Conservation (phyloP, 805 yeast species). For the Sugiyamaella smithiae region DNA sequence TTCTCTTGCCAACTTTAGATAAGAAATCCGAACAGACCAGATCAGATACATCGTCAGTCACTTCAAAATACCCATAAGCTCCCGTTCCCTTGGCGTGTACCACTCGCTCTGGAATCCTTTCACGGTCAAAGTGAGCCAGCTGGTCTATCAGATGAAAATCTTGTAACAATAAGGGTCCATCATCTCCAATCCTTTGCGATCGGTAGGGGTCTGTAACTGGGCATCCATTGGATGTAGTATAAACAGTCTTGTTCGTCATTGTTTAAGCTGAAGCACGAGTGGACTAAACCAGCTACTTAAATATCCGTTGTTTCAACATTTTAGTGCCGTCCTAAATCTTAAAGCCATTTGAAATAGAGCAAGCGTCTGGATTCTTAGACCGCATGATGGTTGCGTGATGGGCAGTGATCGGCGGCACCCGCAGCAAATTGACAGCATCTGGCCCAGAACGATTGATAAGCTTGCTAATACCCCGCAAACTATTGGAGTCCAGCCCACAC, state of each 20-base stretch:
- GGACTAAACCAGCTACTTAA: no score
- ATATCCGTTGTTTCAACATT: no score
- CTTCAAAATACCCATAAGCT: constrained; percentile 56
- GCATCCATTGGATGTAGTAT: constrained; percentile 55
- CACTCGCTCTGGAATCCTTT: constrained; percentile 63
- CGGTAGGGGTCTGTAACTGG: constrained; percentile 56
- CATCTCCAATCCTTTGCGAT: constrained; percentile 49
- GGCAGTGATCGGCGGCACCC: no score
- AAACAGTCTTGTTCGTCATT: constrained; percentile 26
- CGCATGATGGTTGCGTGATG: no score
- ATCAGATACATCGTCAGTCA: constrained; percentile 56
- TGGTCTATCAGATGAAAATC: constrained; percentile 56
- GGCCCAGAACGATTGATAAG: no score
- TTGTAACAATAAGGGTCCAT: constrained; percentile 57
- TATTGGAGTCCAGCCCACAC: no score
- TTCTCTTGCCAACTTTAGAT: constrained; percentile 71
- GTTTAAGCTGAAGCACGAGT: no score
- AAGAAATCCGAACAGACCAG: constrained; percentile 52
- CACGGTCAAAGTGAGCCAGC: constrained; percentile 60
- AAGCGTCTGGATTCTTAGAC: no score
- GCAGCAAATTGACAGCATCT: no score
- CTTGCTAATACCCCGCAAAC: no score
- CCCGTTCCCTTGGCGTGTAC: constrained; percentile 69
- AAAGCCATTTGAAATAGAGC: no score
- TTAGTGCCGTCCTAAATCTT: no score